Evolutionary conservation across 1,284 basidiomycete genomes (phyloP).

Genomic region (Dichomitus squalens): DNA sequence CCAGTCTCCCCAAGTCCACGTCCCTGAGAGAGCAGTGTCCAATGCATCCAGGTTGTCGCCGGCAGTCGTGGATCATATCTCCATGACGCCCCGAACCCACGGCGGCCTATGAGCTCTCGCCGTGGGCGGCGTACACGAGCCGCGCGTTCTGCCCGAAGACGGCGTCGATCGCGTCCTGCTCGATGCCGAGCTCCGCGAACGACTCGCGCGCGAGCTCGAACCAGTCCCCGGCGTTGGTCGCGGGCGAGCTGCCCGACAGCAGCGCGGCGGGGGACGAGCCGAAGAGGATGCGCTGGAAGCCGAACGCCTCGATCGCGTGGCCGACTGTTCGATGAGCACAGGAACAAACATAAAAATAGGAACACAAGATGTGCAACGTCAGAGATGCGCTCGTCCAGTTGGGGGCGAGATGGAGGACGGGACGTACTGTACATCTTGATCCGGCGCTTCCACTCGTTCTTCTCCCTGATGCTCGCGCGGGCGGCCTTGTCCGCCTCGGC

Average conservation of each 20-base stretch:
- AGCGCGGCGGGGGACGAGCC: constrained; percentile 48
- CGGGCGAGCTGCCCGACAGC: constrained; percentile 40
- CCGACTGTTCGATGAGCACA: constrained; percentile 51
- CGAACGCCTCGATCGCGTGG: constrained; percentile 72
- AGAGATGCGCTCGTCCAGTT: no score
- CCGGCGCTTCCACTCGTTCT: constrained; percentile 77
- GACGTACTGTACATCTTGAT: constrained; percentile 89
- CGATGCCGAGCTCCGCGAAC: constrained; percentile 81
- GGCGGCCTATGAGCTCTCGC: constrained; percentile 1
- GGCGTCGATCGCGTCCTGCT: constrained; percentile 74
- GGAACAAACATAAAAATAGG: no score
- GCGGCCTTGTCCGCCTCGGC: constrained; percentile 33
- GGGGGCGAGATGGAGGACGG: background rate
- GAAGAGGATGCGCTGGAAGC: constrained; percentile 58
- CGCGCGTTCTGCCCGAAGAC: constrained; percentile 72
- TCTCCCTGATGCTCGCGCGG: constrained; percentile 42
- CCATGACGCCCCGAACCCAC: no score
- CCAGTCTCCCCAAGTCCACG: no score
- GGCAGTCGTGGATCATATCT: no score
- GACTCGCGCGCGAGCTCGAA: constrained; percentile 81
- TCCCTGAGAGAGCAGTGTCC: no score
- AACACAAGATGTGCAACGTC: no score
- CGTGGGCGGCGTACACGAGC: constrained; percentile 52
- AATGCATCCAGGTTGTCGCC: background rate
- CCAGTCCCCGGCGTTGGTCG: constrained; percentile 67